Base-by-base conservation (phyloP, 1,284 basidiomycete species). In the Ustilago cynodontis region DNA sequence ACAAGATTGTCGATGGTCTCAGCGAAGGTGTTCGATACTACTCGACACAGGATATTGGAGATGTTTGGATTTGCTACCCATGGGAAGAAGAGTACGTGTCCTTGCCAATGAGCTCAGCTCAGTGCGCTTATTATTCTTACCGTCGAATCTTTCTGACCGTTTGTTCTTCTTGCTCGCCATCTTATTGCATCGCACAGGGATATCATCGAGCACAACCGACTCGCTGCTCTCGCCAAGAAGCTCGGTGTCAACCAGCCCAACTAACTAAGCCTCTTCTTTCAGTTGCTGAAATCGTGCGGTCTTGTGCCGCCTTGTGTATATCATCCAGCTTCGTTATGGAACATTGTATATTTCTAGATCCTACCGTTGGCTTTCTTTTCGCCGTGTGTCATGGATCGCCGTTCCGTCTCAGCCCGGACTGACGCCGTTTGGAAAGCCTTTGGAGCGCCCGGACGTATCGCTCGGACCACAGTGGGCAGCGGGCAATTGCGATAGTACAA, bases 61-160 rank as follows among this genome's bases (percentile, higher is more conserved):
- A 84, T n/a, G 78, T 81, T 4, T 86, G 85, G 85, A 81, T 85
- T 56, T 81, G 82, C 51, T 85, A 82, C 66, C 83, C 85, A 2
- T 85, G 82, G 83, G 83, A 85, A 53, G 76, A 80, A 53, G 80
- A 78, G 65, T 58, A 49, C 11, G 56, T 58, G 14, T 11, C 6
- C 10, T 28, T 5, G 28, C 28, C 24, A 49, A 16, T n/a, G n/a
- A n/a, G n/a, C n/a, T 47, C 26, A 24, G 5, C 14, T 35, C 37
- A 6, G 5, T 26, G 39, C 4, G 13, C 26, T 1, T 29, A n/a
- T 33, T n/a, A 43, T 14, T 6, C n/a, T 1, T 7, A 20, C 16
- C n/a, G n/a, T 6, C 7, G 31, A 31, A 35, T n/a, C 31, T 33
- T 24, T 47, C 56, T 49, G 26, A 56, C 54, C 33, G 16, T 49